Evolutionary conservation across 1,139 yeast species (phyloP).

Genomic region (Taphrina flavorubra): DNA sequence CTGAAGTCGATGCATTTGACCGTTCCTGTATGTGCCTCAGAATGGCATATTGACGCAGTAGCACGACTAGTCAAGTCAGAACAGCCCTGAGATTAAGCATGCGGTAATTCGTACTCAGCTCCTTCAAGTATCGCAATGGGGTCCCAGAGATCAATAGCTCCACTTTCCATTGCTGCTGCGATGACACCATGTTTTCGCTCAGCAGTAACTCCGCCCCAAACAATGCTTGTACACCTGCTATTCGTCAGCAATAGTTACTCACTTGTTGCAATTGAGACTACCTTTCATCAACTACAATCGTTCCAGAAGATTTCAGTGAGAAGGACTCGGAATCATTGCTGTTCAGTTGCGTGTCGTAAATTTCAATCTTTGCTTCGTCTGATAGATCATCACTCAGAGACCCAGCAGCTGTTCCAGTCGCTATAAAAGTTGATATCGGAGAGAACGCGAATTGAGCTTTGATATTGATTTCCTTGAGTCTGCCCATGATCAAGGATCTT

Average conservation of each 20-base stretch:
- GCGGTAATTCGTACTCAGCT: conserved; percentile 52
- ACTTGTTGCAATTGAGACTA: not conserved
- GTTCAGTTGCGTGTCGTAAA: conserved; percentile 28
- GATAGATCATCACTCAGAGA: conserved; percentile 30
- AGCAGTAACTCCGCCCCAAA: conserved; percentile 77
- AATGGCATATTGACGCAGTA: conserved; percentile 1
- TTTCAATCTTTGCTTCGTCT: conserved; percentile 26
- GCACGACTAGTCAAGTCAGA: not conserved
- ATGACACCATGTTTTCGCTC: conserved; percentile 64
- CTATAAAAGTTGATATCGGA: conserved; percentile 23
- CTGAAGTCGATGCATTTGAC: conserved; percentile 79
- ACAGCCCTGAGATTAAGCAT: not conserved
- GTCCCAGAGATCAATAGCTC: conserved; percentile 79
- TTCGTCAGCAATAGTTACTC: not conserved
- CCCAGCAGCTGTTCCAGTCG: conserved; percentile 37
- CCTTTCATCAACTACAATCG: conserved; percentile 14
- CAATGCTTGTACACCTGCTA: conserved; percentile 63
- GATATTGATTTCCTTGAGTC: conserved; percentile 36
- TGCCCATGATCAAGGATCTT: conserved; percentile 13
- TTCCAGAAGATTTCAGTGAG: conserved; percentile 4
- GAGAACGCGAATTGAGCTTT: conserved; percentile 38
- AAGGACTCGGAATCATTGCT: conserved; percentile 20
- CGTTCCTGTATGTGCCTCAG: conserved; percentile 64
- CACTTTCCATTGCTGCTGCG: conserved; percentile 90
- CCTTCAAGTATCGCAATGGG: conserved; percentile 52